Base-by-base conservation (phyloP, 345 rosid genomes). In the Eutrema japonicum region DNA sequence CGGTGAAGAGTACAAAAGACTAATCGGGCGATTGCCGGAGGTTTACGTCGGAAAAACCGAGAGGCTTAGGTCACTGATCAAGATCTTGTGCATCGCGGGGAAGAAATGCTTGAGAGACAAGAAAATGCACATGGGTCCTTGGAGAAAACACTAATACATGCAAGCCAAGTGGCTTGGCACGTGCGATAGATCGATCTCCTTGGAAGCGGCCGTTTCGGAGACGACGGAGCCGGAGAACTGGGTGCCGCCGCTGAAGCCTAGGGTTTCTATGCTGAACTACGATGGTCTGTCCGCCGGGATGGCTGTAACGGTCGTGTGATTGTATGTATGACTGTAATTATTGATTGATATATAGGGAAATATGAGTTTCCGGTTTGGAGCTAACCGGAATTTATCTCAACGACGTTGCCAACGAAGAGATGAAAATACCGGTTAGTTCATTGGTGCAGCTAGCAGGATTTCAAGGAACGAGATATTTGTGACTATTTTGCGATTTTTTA, bases 81-180 rank as follows among this genome's bases (percentile, higher is more conserved):
- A 91, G 73, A 85, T 89, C 4, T 10, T 94, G 48, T 94, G 98
- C 68, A 49, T 71, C 0, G 91, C 98, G 0, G 90, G 84, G 3
- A 91, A 94, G 58, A 83, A 64, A 51, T 88, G 90, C 71, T 82
- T 88, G 93, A 89, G 87, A 75, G 96, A 94, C 80, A 87, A 83
- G 79, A 85, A 88, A 66, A 91, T 91, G 86, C 95, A 94, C 70
- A 58, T 94, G 80, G 96, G 84, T 43, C 98, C 98, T 8, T 91
- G 97, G 97, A 88, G 98, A 72, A 93, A 85, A 82, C 85, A 86
- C 49, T 88, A 84, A 79, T 93, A 89, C 77, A 84, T 94, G 96
- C 91, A 89, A 62, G 92, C 94, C 2, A 94, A 94, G 77, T 91
- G 97, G 98, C 58, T 89, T 0, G 91, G 97, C 10, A 75, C 81